Conservation (phyloP, 2,329 filamentous ascomycete species). For the Penicillium rolfsii region DNA sequence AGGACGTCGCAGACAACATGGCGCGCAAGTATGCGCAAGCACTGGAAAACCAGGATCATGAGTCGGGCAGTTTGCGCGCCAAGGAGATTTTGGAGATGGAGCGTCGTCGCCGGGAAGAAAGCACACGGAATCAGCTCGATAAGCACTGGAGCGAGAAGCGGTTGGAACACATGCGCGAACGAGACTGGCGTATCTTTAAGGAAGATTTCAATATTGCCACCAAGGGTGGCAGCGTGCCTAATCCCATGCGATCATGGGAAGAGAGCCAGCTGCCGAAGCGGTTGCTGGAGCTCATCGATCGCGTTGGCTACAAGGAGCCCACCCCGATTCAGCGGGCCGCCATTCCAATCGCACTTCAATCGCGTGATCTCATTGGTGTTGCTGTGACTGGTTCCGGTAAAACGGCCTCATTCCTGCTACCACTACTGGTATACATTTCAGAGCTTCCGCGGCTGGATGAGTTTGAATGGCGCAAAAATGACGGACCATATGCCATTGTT, state of each 20-base stretch:
- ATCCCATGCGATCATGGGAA: slow-evolving; percentile 93
- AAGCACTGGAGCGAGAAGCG: slow-evolving; percentile 96
- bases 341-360: slow-evolving; percentile 91
- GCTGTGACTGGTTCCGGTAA: slow-evolving; percentile 98
- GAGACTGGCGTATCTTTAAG: slow-evolving; percentile 99
- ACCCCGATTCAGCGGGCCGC: slow-evolving; percentile 90
- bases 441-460: slow-evolving; percentile 84
- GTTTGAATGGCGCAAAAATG: slow-evolving; percentile 80
- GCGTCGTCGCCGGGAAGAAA: slow-evolving; percentile 72
- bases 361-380: slow-evolving; percentile 94
- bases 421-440: slow-evolving; percentile 90
- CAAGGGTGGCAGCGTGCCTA: slow-evolving; percentile 87
- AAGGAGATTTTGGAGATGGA: slow-evolving; percentile 84
- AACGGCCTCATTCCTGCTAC: slow-evolving; percentile 91
- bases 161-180: slow-evolving; percentile 89
- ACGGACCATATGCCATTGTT: slow-evolving; percentile 96
- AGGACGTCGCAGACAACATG: slow-evolving; percentile 57
- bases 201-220: slow-evolving; percentile 97
- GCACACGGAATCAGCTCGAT: slow-evolving; percentile 73
- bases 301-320: slow-evolving; percentile 89
- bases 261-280: slow-evolving; percentile 80
- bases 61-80: slow-evolving; percentile 76
- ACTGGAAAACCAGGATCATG: slow-evolving; percentile 73
- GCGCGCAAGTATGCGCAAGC: slow-evolving; percentile 65
- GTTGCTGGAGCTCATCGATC: slow-evolving; percentile 77